Percentiles rank a stretch among this genome's conserved stretches.
Conservation (phyloP, 192 early-diverging fungal species). For the Funneliformis geosporum region DNA sequence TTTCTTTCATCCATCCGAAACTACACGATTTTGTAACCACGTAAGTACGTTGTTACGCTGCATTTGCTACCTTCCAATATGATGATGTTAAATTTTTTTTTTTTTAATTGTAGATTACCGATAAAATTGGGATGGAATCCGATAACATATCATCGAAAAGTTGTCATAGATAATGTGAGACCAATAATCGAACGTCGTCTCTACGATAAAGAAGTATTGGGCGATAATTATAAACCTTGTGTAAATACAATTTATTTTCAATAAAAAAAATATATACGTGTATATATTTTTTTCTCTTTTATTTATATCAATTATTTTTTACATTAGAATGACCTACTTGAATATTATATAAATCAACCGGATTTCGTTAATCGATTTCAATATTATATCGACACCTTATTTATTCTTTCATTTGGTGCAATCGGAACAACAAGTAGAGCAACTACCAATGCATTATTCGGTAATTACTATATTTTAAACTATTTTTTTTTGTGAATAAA, state of each 20-base stretch:
- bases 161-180: background rate
- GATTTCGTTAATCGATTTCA: background rate
- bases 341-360: background rate
- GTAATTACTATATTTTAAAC: background rate
- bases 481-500: background rate
- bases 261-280: too few species aligned
- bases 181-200: slow-evolving; percentile 6
- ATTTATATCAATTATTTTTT: background rate
- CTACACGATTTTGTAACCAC: background rate
- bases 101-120: background rate
- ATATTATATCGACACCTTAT: background rate
- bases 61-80: too few species aligned
- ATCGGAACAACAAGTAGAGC: background rate
- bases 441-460: background rate
- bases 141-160: background rate
- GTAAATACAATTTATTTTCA: background rate
- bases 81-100: background rate
- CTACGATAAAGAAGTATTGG: background rate
- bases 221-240: background rate
- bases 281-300: background rate
- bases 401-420: background rate
- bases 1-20: background rate
- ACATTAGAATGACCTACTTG: background rate
- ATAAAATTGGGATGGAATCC: background rate
- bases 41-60: background rate